A percentile compares a stretch with the other conserved stretches of the same genome.
Evolutionary conservation across 202 grass and related monocot genomes (phyloP).

Genomic region (Dendrocalamus latiflorus): DNA sequence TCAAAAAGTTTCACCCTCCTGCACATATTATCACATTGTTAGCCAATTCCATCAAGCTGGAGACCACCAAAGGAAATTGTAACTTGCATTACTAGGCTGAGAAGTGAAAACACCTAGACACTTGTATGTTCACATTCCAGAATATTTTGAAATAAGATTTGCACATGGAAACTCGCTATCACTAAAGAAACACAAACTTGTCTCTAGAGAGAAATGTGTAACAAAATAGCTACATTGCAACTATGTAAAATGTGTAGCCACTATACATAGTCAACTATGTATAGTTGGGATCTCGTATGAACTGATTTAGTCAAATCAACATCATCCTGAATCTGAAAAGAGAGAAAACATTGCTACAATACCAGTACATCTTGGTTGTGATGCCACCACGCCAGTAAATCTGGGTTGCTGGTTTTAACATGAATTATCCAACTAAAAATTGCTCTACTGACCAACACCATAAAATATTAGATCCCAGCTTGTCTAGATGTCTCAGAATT

Average conservation of each 20-base stretch:
- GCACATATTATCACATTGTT: conserved; percentile 37
- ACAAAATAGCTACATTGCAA: not conserved
- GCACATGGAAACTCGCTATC: not conserved
- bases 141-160: no score
- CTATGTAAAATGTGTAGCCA: not conserved
- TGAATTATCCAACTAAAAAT: not conserved
- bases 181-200: not conserved
- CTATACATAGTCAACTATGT: not conserved
- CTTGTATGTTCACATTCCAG: no score
- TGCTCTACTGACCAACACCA: not conserved
- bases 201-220: not conserved
- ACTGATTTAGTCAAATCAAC: not conserved
- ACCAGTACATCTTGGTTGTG: not conserved
- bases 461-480: not conserved
- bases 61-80: not conserved
- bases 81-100: not conserved
- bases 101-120: not conserved
- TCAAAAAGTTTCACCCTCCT: conserved; percentile 97
- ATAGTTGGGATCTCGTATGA: not conserved
- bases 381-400: not conserved
- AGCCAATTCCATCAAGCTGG: conserved; percentile 18
- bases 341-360: not conserved
- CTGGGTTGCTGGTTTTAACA: not conserved
- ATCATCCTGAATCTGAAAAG: not conserved
- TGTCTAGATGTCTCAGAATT: not conserved